Conservation (phyloP, 371 early-diverging fungal species). For the Actinomortierella ambigua region DNA sequence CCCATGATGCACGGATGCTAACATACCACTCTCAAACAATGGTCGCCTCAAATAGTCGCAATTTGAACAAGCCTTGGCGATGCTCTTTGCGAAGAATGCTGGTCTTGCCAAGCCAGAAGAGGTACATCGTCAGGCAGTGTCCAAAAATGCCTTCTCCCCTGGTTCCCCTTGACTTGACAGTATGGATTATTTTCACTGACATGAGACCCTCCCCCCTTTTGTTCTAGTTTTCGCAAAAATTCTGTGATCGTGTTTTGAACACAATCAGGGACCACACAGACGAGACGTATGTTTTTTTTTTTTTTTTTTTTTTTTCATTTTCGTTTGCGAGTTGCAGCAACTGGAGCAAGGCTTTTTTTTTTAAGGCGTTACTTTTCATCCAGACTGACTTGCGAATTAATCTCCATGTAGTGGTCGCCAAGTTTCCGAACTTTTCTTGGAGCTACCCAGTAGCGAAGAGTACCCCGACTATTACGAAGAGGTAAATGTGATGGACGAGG, state of each 20-base stretch:
- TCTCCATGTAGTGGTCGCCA: slow-evolving; percentile 55
- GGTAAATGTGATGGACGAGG: slow-evolving; percentile 72
- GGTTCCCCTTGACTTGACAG: background rate
- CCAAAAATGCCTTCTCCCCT: background rate
- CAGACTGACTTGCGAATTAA: background rate
- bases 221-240: slow-evolving; percentile 30
- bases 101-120: no score
- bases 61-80: no score
- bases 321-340: no score
- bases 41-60: no score
- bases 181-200: background rate
- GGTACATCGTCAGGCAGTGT: no score
- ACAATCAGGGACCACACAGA: slow-evolving; percentile 30
- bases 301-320: no score
- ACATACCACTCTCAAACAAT: no score
- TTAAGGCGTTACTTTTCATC: background rate
- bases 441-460: slow-evolving; percentile 72
- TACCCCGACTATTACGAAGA: slow-evolving; percentile 93
- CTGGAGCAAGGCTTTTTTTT: background rate
- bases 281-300: slow-evolving; percentile 16
- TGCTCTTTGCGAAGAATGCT: no score
- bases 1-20: no score
- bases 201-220: background rate
- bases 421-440: slow-evolving; percentile 78
- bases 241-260: slow-evolving; percentile 28